Conservation (phyloP, 2,329 filamentous ascomycete species). For the Zopfia rhizophila region DNA sequence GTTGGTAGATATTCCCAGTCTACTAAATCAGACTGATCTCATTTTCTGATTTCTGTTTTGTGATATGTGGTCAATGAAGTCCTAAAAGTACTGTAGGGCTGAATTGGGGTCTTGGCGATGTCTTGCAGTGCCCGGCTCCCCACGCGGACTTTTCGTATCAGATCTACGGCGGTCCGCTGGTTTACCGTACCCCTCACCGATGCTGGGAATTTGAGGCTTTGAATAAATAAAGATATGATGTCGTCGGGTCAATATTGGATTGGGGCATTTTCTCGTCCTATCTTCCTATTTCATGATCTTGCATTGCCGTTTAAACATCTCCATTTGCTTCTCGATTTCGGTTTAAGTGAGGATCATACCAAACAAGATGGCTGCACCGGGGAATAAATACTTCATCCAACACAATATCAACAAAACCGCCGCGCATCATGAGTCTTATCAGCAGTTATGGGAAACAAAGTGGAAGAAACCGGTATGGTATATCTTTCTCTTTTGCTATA, state of each 20-base stretch:
- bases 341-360: not conserved
- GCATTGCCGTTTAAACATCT: no score
- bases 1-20: no score
- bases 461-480: constrained; percentile 73
- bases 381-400: constrained; percentile 59
- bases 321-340: not conserved
- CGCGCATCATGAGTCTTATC: constrained; percentile 58
- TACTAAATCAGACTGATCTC: no score
- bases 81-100: no score
- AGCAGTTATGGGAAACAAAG: constrained; percentile 75
- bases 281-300: not conserved
- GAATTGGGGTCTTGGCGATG: no score
- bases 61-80: no score
- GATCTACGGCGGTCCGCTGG: not conserved
- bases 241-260: not conserved
- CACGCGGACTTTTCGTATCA: not conserved
- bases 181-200: not conserved
- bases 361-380: constrained; percentile 53
- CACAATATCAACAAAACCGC: constrained; percentile 55
- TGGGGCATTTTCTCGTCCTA: not conserved
- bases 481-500: constrained; percentile 1
- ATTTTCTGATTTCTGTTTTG: no score
- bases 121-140: no score
- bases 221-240: not conserved
- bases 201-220: not conserved